Evolutionary conservation across 345 rosid genomes (phyloP), one percentile per base, ranked within the genome.

Genomic region (Arabis hirsuta): DNA sequence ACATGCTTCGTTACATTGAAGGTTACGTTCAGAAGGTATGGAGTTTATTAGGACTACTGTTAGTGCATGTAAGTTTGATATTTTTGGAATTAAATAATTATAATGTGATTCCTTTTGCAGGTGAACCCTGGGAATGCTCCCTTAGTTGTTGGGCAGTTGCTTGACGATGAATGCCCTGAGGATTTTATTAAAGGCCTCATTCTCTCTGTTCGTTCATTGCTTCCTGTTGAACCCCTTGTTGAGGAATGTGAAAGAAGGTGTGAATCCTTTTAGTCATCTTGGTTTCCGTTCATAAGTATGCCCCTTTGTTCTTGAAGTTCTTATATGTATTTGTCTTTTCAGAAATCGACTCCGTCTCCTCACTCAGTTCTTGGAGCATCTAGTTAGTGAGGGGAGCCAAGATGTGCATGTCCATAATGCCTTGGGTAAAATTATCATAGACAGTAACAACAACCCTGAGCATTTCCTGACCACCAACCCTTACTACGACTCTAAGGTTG

Each of bases 321-420:
- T 82, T 59, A 83, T 74, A 9, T 67, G 46, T 47, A 24, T 71
- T 66, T 48, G 47, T 58, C 22, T 77, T 76, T 74, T 63, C 88
- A 96, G 99, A 85, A 96, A 96, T 75, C 99, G 98, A 24, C 98
- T 96, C 63, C 99, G 98, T 62, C 87, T 96, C 77, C 99, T 96
- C 69, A 92, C 99, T 73, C 99, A 96, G 78, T 96, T 96, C 84
- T 79, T 96, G 83, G 99, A 96, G 90, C 99, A 96, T 90, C 87
- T 96, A 70, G 99, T 96, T 52, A 96, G 98, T 69, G 99, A 96
- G 82, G 99, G 99, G 80, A 96, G 99, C 84, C 98, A 92, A 82
- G 99, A 96, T 83, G 95, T 87, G 45, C 99, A 96, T 73, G 99
- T 96, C 74, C 99, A 96, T 83, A 92, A 96, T 86, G 99, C 98